phyloP scores from a whole-genome alignment of 2,329 filamentous ascomycete species.

The Monosporascus sp. region DNA sequence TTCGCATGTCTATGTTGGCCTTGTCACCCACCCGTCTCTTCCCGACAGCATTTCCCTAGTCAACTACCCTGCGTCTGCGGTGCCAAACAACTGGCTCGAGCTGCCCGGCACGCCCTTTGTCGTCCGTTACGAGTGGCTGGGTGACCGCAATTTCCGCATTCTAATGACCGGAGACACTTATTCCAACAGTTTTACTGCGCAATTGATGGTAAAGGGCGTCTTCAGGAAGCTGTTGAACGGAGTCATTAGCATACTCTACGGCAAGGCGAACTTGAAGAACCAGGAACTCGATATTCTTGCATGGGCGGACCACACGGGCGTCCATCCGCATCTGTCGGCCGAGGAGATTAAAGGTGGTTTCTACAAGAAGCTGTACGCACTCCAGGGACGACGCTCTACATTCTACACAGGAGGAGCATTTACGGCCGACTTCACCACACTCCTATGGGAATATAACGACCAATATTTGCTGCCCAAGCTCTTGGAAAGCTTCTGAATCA shows the following conservation, averaged over 20 bases:
- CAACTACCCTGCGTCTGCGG: constrained; percentile 23
- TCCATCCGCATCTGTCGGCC: constrained; percentile 25
- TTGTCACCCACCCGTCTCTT: constrained; percentile 27
- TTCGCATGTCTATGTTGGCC: constrained; percentile 26
- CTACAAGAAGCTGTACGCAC: constrained; percentile 28
- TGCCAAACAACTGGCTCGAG: constrained; percentile 20
- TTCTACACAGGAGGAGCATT: constrained; percentile 35
- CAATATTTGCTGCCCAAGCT: constrained; percentile 22
- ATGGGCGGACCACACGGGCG: constrained; percentile 26
- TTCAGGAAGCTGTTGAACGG: constrained; percentile 28
- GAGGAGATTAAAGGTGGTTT: constrained; percentile 29
- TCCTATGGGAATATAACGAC: constrained; percentile 30
- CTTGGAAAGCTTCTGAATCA: constrained; percentile 4
- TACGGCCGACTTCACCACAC: constrained; percentile 25
- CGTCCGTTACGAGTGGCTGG: constrained; percentile 23
- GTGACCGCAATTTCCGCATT: constrained; percentile 18
- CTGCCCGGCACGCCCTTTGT: constrained; percentile 23
- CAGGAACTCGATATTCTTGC: constrained; percentile 13
- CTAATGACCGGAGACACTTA: constrained; percentile 19
- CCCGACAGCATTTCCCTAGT: constrained; percentile 19
- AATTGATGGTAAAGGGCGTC: constrained; percentile 16
- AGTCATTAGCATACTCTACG: constrained; percentile 31
- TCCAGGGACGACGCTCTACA: constrained; percentile 34
- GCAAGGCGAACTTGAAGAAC: constrained; percentile 19
- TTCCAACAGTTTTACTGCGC: constrained; percentile 15